Evolutionary conservation across 2,329 filamentous ascomycete species (phyloP).

Genomic region (Leptographium flavum): DNA sequence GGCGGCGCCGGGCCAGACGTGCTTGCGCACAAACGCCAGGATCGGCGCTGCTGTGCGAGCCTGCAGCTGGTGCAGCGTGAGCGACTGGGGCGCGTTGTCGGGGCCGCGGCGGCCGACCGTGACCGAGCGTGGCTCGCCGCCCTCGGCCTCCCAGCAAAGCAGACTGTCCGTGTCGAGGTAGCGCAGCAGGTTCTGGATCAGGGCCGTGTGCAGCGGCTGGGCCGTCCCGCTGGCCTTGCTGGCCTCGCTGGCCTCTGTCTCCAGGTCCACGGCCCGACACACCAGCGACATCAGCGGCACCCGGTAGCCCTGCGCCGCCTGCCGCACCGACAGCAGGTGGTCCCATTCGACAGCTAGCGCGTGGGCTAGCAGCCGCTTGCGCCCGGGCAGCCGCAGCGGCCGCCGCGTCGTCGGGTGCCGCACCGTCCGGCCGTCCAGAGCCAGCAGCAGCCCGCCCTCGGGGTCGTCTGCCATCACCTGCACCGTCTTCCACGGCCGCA

Average conservation of each 20-base stretch:
- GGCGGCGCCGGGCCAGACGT: constrained; percentile 72
- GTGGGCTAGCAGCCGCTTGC: constrained; percentile 68
- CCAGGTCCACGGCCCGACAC: constrained; percentile 73
- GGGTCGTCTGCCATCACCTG: background rate
- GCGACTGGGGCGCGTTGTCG: constrained; percentile 5
- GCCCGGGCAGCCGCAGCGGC: constrained; percentile 55
- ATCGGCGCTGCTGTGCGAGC: constrained; percentile 54
- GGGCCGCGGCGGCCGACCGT: background rate
- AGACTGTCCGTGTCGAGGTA: constrained; percentile 89
- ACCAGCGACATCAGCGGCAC: constrained; percentile 80
- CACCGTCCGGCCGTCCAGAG: constrained; percentile 41
- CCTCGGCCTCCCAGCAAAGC: constrained; percentile 66
- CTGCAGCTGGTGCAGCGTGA: constrained; percentile 57
- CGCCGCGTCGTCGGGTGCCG: constrained; percentile 61
- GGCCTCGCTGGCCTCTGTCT: constrained; percentile 31
- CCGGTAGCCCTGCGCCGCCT: constrained; percentile 73
- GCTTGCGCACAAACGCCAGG: constrained; percentile 52
- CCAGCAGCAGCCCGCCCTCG: background rate
- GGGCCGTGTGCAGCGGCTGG: constrained; percentile 41
- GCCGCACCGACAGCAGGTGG: constrained; percentile 62
- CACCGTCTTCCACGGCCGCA: constrained; percentile 4
- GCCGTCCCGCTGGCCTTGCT: constrained; percentile 9
- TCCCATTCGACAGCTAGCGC: constrained; percentile 93
- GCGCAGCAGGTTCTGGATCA: constrained; percentile 57
- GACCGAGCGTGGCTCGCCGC: constrained; percentile 24